phyloP scores from a whole-genome alignment of 2,329 filamentous ascomycete genomes.

The Ophiocordyceps camponoti-saundersi region DNA sequence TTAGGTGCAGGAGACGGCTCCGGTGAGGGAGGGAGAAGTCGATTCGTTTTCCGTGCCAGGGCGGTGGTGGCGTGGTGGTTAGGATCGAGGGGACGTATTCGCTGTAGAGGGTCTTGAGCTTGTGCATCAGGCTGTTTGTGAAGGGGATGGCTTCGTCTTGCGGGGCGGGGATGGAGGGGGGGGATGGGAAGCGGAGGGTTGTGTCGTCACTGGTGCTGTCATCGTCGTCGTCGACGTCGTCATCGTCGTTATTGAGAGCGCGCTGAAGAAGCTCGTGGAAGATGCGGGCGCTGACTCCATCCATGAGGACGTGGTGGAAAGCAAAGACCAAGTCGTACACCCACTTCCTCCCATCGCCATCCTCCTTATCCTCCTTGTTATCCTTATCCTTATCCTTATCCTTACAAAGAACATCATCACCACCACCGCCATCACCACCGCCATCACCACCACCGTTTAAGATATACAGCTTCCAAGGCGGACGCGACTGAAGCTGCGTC shows the following conservation, averaged over 20 bases:
- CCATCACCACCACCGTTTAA: neutral
- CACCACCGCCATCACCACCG: too few relatives aligned
- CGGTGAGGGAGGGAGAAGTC: slow-evolving; percentile 16
- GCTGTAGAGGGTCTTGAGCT: slow-evolving; percentile 22
- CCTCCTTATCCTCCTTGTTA: too few relatives aligned
- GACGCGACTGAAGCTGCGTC: slow-evolving; percentile 18
- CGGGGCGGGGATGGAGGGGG: slow-evolving; percentile 16
- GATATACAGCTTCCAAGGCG: slow-evolving; percentile 31
- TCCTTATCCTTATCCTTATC: too few relatives aligned
- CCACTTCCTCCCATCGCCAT: too few relatives aligned
- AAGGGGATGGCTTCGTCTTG: slow-evolving; percentile 25
- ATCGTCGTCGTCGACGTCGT: neutral
- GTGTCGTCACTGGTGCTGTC: neutral
- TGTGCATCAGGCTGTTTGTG: slow-evolving; percentile 19
- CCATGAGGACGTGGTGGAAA: slow-evolving; percentile 34
- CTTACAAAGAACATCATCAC: too few relatives aligned
- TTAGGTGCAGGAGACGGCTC: slow-evolving; percentile 19
- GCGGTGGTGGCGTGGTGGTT: slow-evolving; percentile 6
- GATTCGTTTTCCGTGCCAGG: slow-evolving; percentile 22
- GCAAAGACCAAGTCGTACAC: slow-evolving; percentile 26
- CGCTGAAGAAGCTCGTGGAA: slow-evolving; percentile 33
- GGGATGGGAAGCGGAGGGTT: slow-evolving; percentile 12
- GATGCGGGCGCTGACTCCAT: slow-evolving; percentile 28
- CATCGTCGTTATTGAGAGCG: neutral
- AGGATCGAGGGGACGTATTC: slow-evolving; percentile 22